Conservation (phyloP, 108 stramenopile species). For the Aurantiochytrium sp. region DNA sequence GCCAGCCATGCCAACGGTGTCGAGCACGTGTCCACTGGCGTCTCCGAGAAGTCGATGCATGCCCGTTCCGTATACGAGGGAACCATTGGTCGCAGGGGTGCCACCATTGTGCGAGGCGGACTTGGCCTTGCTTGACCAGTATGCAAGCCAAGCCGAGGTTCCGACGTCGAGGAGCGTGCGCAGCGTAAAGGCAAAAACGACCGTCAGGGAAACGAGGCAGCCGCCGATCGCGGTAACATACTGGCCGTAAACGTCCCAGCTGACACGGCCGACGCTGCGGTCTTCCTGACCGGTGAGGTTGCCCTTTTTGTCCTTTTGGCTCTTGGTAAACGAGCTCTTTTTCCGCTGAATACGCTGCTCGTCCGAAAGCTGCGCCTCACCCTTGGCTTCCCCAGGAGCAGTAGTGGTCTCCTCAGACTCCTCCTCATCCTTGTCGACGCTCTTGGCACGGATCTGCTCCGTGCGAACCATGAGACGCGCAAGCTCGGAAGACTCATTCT, state of each 20-base stretch:
- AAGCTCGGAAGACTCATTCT: background rate
- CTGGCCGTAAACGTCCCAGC: slow-evolving; percentile 52
- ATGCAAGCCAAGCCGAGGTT: background rate
- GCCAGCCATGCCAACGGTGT: background rate
- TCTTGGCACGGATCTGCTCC: background rate
- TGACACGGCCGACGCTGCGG: slow-evolving; percentile 47
- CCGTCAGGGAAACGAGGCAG: slow-evolving; percentile 29
- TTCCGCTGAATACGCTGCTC: background rate
- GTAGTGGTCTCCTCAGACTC: background rate
- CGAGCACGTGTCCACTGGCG: background rate
- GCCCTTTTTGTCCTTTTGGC: slow-evolving; percentile 14
- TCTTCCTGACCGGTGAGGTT: slow-evolving; percentile 35
- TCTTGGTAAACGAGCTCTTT: background rate
- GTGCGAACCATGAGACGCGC: slow-evolving; percentile 6
- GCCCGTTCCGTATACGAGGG: background rate
- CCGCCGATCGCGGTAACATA: slow-evolving; percentile 77
- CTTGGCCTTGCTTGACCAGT: slow-evolving; percentile 1
- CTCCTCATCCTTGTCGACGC: background rate
- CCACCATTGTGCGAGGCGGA: background rate
- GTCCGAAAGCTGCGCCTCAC: background rate
- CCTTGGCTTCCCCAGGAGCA: background rate
- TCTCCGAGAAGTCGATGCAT: background rate
- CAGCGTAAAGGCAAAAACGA: slow-evolving; percentile 49
- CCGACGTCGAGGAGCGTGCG: background rate
- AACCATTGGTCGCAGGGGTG: background rate